A percentile compares a stretch with the other conserved stretches of the same genome.
Evolutionary conservation across 2,329 filamentous ascomycete species (phyloP).

Genomic region (Fusarium sp.): DNA sequence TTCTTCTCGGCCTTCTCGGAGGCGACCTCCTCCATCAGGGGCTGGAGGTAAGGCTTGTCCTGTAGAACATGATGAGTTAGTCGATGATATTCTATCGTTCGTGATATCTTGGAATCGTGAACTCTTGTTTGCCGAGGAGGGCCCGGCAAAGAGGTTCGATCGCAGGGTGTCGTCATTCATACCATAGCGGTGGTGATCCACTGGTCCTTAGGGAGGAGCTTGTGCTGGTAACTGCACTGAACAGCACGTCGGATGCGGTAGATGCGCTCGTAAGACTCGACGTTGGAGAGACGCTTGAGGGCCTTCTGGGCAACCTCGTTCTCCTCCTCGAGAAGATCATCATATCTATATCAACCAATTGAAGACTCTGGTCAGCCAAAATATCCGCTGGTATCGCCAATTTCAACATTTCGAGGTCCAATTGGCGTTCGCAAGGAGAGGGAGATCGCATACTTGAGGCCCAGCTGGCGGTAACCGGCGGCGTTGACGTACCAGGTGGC

Average conservation of each 20-base stretch:
- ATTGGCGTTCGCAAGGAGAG: slow-evolving; percentile 26
- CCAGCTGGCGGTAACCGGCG: slow-evolving; percentile 91
- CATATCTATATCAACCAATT: slow-evolving; percentile 68
- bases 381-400: not conserved
- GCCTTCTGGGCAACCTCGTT: slow-evolving; percentile 85
- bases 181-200: slow-evolving; percentile 68
- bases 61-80: slow-evolving; percentile 41
- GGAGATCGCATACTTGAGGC: slow-evolving; percentile 74
- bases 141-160: not conserved
- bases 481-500: slow-evolving; percentile 90
- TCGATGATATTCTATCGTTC: not conserved
- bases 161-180: slow-evolving; percentile 28
- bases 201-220: slow-evolving; percentile 69
- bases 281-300: slow-evolving; percentile 86
- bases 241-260: slow-evolving; percentile 96
- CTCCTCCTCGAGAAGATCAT: slow-evolving; percentile 96
- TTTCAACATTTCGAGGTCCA: slow-evolving; percentile 14
- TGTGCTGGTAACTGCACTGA: slow-evolving; percentile 74
- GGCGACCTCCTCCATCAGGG: slow-evolving; percentile 62
- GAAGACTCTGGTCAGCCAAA: slow-evolving; percentile 37
- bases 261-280: slow-evolving; percentile 95
- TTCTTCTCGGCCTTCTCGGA: slow-evolving; percentile 61
- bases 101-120: slow-evolving; percentile 26
- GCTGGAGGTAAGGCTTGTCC: slow-evolving; percentile 64
- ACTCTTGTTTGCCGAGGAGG: slow-evolving; percentile 33